Percentiles rank a stretch among this genome's conserved stretches.
phyloP scores from a whole-genome alignment of 768 basidiomycete species.

The Kwoniella botswanensis region DNA sequence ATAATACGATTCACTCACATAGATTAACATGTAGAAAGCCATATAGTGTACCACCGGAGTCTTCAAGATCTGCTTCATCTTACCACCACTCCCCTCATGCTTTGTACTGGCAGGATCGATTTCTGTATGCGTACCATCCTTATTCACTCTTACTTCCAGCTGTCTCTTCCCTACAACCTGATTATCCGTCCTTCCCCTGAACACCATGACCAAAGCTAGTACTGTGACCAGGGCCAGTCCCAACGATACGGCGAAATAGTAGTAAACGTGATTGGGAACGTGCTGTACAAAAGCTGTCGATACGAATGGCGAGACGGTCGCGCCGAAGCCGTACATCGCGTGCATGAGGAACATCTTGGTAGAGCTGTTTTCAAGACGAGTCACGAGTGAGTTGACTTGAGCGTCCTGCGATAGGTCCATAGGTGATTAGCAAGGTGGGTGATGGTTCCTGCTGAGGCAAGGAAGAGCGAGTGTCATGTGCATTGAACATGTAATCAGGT shows the following conservation, averaged over 20 bases:
- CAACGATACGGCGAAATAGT: constrained; percentile 75
- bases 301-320: constrained; percentile 70
- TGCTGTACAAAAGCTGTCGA: constrained; percentile 72
- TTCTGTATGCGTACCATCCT: not conserved
- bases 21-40: constrained; percentile 56
- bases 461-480: no score
- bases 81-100: constrained; percentile 35
- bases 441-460: no score
- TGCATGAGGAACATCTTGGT: constrained; percentile 58
- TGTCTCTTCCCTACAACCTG: constrained; percentile 60
- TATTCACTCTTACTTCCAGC: constrained; percentile 2
- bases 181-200: constrained; percentile 73
- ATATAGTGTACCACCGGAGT: constrained; percentile 50
- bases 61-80: constrained; percentile 51
- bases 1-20: constrained; percentile 42
- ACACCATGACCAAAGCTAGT: constrained; percentile 64
- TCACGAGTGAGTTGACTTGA: constrained; percentile 63
- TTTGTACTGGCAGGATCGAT: constrained; percentile 1
- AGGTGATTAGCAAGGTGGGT: no score
- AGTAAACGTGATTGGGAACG: constrained; percentile 49
- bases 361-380: constrained; percentile 59
- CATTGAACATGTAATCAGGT: not conserved
- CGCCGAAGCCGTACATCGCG: constrained; percentile 60
- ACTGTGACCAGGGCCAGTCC: constrained; percentile 70
- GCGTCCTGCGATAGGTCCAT: constrained; percentile 58